Percentiles rank a stretch among this genome's conserved stretches.
phyloP scores from a whole-genome alignment of 2,329 filamentous ascomycete genomes.

The Thelonectria blattea region DNA sequence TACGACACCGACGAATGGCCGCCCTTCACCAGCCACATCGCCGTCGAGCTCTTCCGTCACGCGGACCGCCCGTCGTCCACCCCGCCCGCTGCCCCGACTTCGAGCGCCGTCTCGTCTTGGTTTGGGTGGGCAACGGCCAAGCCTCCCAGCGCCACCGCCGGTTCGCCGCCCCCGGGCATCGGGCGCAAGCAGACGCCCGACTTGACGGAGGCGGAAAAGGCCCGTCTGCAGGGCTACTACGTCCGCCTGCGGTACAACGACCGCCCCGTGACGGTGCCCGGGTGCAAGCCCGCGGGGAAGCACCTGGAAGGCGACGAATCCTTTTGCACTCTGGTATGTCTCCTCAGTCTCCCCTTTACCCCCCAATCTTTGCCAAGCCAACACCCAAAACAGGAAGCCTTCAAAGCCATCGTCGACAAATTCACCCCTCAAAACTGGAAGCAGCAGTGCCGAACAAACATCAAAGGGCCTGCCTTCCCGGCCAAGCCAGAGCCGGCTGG shows the following conservation, averaged over 20 bases:
- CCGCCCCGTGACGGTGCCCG: conserved; percentile 78
- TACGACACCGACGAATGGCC: conserved; percentile 81
- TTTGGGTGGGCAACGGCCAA: conserved; percentile 31
- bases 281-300: conserved; percentile 76
- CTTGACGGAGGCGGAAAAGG: conserved; percentile 63
- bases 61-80: conserved; percentile 39
- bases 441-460: conserved; percentile 55
- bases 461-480: conserved; percentile 53
- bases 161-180: conserved; percentile 53
- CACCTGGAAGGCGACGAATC: conserved; percentile 86
- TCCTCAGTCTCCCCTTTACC: conserved; percentile 16
- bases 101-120: conserved; percentile 30
- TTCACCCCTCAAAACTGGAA: conserved; percentile 85
- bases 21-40: conserved; percentile 90
- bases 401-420: conserved; percentile 91
- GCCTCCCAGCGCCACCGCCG: conserved; percentile 23
- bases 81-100: conserved; percentile 21
- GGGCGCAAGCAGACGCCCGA: conserved; percentile 64
- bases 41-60: conserved; percentile 84
- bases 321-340: conserved; percentile 83
- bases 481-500: conserved; percentile 59
- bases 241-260: conserved; percentile 95
- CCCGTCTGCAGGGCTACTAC: conserved; percentile 75
- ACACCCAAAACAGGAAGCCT: conserved; percentile 67
- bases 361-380: conserved; percentile 11